Evolutionary conservation across 2,329 filamentous ascomycete genomes (phyloP), one percentile per base, ranked within the genome.

Genomic region (Incumbomyces delicatus): DNA sequence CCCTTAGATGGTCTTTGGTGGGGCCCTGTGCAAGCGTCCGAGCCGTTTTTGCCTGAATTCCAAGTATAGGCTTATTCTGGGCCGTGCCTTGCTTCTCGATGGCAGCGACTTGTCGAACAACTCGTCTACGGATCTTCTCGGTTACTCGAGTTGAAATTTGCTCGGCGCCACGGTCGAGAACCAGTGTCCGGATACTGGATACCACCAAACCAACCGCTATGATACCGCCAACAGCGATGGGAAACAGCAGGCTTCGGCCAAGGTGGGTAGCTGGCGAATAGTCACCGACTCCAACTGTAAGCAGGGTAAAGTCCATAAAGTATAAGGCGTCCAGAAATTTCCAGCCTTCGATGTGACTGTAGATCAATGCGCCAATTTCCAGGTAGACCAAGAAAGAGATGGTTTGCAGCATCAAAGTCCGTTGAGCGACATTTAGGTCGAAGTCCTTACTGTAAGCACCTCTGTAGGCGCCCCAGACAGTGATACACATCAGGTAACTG

Each of bases 361-460:
- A 70, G 1, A 67, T 60, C 1, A 63, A 59, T 4, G 66, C 57
- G 35, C 67, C 66, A 6, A 61, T 56, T 10, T 68, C 57, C 18
- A 67, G 58, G 47, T 68, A 70, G 10, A 66, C 55, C 47, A 65
- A 55, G 43, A 66, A 66, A 6, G 61, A 56, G 37, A 69, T 68
- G 7, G 65, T 70, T 40, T 70, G 67, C 17, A 70, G 50, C 67
- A 70, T 70, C 38, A 70, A 51, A 10, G 77, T 79, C 14, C 77
- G 63, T 56, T 80, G 77, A 31, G 72, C 72, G 17, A 67, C 65
- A 0, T 74, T 79, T 4, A 80, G 65, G 11, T 70, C 66, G 58
- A 78, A 80, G 18, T 76, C 70, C 47, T 70, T 73, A n/a, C 66
- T 65, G 51, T 77, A 80, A 47, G 77, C 71, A 0, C 70, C 70